A percentile compares a stretch with the other conserved stretches of the same genome.
phyloP scores from a whole-genome alignment of 768 basidiomycete species.

The Xerocomus brunneocitrinus region DNA sequence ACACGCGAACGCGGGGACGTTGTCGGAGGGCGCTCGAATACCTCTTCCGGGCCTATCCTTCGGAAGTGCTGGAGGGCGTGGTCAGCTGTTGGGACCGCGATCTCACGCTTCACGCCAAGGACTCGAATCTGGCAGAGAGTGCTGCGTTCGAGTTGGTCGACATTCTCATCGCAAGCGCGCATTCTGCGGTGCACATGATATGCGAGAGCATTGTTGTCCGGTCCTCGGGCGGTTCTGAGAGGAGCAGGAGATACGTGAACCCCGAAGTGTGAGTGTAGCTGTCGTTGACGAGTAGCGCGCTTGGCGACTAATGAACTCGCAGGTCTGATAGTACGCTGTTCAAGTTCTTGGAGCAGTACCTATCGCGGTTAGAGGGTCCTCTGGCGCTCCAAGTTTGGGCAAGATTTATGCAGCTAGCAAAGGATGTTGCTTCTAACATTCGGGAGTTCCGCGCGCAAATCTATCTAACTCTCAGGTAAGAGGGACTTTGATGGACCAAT shows the following conservation, averaged over 20 bases:
- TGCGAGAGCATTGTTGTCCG: constrained; percentile 77
- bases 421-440: constrained; percentile 64
- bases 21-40: constrained; percentile 80
- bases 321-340: constrained; percentile 74
- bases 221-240: constrained; percentile 51
- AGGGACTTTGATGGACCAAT: neutral
- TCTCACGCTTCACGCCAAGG: constrained; percentile 40
- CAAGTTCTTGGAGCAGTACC: constrained; percentile 84
- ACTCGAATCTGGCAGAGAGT: constrained; percentile 38
- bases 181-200: constrained; percentile 81
- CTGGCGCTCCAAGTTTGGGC: constrained; percentile 91
- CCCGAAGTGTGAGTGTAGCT: constrained; percentile 55
- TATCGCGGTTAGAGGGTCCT: constrained; percentile 80
- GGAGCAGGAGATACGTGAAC: constrained; percentile 56
- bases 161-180: constrained; percentile 76
- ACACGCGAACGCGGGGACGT: constrained; percentile 58
- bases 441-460: constrained; percentile 68
- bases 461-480: constrained; percentile 70
- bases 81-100: constrained; percentile 78
- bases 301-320: constrained; percentile 5
- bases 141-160: constrained; percentile 81
- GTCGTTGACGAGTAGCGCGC: neutral
- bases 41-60: constrained; percentile 73
- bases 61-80: constrained; percentile 79
- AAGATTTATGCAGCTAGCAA: constrained; percentile 69